Base-by-base conservation (phyloP, 257 asterid species). In the Plantago major region DNA sequence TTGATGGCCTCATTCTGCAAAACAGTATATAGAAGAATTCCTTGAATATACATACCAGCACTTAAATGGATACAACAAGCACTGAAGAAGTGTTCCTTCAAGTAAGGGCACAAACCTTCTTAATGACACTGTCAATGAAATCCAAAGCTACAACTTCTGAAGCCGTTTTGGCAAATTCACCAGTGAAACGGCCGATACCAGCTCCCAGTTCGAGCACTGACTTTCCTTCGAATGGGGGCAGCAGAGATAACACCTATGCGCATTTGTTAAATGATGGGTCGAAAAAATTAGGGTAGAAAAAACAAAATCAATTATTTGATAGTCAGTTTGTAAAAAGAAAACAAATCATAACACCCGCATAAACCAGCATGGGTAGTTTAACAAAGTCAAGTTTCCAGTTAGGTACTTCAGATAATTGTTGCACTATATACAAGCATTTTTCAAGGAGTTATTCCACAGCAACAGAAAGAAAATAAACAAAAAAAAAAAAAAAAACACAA, bases 141-240 rank as follows among this genome's bases (percentile, higher is more conserved):
- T 93, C 99, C 50, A 87, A 40, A 55, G 99, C 99, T 37, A 82
- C 76, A 48, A 93, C 72, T 46, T 84, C 76, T 18, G 78, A 86
- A 46, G 99, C 92, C 50, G 73, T 83, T 61, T 78, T 71, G 50
- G 94, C 99, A 63, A 93, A 65, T 71, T 93, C 97, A 50, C 95
- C 89, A 9, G 99, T 89, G 71, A 93, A 93, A 69, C 99, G 97
- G 62, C 99, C 99, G 75, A 93, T 93, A 51, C 99, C 99, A 79
- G 99, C 99, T 67, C 99, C 99, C 42, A 93, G 87, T 81, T 93
- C 99, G 62, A 93, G 82, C 62, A 93, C 74, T 8, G 90, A 79
- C 67, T 89, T 93, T 28, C 96, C 94, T 54, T 85, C 95, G 42
- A 79, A 83, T 38, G 88, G 76, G 3, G 99, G 99, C 61, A 93